phyloP scores from a whole-genome alignment of 2,329 filamentous ascomycete genomes.

The Ascochyta lentis region DNA sequence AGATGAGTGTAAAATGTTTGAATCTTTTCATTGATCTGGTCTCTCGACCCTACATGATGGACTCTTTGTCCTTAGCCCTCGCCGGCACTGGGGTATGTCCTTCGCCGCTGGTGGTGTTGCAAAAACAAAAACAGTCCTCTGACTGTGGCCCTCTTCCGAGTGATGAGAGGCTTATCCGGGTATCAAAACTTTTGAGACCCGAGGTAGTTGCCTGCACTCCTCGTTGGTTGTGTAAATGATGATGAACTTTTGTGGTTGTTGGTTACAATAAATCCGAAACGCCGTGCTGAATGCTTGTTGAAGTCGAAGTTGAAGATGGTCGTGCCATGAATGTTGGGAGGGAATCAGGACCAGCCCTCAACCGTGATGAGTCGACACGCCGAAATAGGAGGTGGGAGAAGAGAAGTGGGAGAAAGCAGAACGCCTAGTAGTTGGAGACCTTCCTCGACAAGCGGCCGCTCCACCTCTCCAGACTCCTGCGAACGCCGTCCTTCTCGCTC shows the following conservation, averaged over 20 bases:
- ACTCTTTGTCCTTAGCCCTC: constrained; percentile 34
- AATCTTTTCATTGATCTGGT: constrained; percentile 14
- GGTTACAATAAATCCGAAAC: constrained; percentile 24
- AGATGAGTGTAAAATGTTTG: constrained; percentile 1
- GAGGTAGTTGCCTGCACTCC: constrained; percentile 25
- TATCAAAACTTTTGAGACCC: constrained; percentile 23
- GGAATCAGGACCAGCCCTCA: constrained; percentile 52
- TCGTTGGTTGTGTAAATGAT: constrained; percentile 42
- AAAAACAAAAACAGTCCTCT: constrained; percentile 21
- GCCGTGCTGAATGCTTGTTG: constrained; percentile 31
- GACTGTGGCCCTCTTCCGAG: constrained; percentile 36
- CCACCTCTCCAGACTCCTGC: constrained; percentile 46
- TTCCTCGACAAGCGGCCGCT: constrained; percentile 45
- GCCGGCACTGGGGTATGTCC: constrained; percentile 46
- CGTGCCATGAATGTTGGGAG: constrained; percentile 24
- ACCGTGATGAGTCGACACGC: constrained; percentile 8
- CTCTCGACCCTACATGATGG: constrained; percentile 12
- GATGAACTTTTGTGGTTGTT: constrained; percentile 27
- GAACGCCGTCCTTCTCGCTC: constrained; percentile 37
- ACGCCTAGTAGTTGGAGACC: constrained; percentile 40
- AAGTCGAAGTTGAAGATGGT: not conserved
- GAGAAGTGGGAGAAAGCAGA: constrained; percentile 8
- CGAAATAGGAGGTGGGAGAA: constrained; percentile 12
- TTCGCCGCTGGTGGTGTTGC: constrained; percentile 42
- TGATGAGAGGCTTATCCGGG: constrained; percentile 7